These are phyloP conservation scores for Magnaporthiopsis rhizophila DNA, from an alignment of 2,329 filamentous ascomycete species.

Conservation along the genomic window DNA sequence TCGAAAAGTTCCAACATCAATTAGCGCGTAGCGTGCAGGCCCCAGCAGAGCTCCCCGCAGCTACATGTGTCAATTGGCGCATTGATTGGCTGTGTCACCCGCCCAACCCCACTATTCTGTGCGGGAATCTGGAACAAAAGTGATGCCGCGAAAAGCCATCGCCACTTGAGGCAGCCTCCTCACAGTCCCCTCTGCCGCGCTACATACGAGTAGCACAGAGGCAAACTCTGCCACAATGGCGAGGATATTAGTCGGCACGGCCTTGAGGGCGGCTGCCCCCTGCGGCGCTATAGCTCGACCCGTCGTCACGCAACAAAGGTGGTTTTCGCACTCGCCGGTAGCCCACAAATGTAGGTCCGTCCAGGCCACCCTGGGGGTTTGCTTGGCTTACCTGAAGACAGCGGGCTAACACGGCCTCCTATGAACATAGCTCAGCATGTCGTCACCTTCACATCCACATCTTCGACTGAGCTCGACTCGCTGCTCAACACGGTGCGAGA, in stretches of 20 bases:
- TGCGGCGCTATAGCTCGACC: not conserved
- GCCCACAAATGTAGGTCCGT: not conserved
- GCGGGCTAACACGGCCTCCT: constrained; percentile 1
- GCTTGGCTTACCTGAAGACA: constrained; percentile 3
- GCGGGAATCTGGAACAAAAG: not conserved
- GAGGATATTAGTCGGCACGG: not conserved
- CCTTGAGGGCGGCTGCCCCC: not conserved
- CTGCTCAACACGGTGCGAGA: constrained; percentile 45
- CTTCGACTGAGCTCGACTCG: constrained; percentile 44
- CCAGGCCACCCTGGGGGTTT: not conserved
- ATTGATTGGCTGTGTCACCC: not conserved
- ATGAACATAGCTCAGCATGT: constrained; percentile 18
- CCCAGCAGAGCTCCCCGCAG: not conserved
- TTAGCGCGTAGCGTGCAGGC: not conserved
- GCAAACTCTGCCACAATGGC: not conserved
- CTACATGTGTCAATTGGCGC: not conserved
- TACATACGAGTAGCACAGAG: not conserved
- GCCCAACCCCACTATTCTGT: not conserved
- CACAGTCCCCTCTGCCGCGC: not conserved
- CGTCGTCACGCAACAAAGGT: not conserved
- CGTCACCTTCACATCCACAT: constrained; percentile 41
- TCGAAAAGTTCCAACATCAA: no score
- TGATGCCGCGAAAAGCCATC: constrained; percentile 7
- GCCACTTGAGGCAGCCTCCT: not conserved
- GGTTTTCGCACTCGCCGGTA: not conserved